Evolutionary conservation across 805 yeast species (phyloP).

Genomic region (Candida montana): DNA sequence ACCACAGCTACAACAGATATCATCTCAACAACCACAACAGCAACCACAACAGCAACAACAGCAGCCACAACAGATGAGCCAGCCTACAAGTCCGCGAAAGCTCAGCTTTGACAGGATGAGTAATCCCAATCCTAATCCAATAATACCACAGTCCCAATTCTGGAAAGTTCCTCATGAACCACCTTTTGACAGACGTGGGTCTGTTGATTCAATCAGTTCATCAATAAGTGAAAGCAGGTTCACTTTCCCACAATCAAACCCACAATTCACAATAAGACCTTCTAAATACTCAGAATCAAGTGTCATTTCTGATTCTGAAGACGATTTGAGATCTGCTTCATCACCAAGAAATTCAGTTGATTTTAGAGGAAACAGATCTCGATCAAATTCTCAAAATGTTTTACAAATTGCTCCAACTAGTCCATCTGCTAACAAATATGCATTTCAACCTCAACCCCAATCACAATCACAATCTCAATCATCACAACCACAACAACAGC

Average conservation of each 20-base stretch:
- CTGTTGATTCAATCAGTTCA: constrained; percentile 22
- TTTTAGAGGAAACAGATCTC: constrained; percentile 13
- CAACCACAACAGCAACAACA: constrained; percentile 4
- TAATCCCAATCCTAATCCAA: constrained; percentile 4
- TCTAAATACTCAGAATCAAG: constrained; percentile 18
- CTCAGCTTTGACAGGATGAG: constrained; percentile 2
- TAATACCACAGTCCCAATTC: constrained; percentile 22
- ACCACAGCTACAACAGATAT: constrained; percentile 1
- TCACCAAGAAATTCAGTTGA: constrained; percentile 22
- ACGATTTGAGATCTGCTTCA: constrained; percentile 15
- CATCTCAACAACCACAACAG: neutral
- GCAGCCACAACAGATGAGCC: constrained; percentile 6
- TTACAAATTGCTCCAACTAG: constrained; percentile 2
- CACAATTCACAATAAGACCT: constrained; percentile 8
- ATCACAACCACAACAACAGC: constrained; percentile 1
- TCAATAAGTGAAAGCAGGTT: constrained; percentile 17
- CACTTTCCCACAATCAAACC: constrained; percentile 3
- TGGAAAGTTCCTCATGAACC: constrained; percentile 27
- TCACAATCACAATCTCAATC: constrained; percentile 1
- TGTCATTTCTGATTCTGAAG: constrained; percentile 24
- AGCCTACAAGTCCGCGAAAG: constrained; percentile 7
- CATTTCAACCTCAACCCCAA: neutral
- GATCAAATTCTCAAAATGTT: constrained; percentile 16
- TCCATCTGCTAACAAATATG: constrained; percentile 13
- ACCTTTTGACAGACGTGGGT: constrained; percentile 24